These are phyloP conservation scores for Lachancea dasiensis DNA, from an alignment of 805 yeast genomes.

Conservation along the genomic window DNA sequence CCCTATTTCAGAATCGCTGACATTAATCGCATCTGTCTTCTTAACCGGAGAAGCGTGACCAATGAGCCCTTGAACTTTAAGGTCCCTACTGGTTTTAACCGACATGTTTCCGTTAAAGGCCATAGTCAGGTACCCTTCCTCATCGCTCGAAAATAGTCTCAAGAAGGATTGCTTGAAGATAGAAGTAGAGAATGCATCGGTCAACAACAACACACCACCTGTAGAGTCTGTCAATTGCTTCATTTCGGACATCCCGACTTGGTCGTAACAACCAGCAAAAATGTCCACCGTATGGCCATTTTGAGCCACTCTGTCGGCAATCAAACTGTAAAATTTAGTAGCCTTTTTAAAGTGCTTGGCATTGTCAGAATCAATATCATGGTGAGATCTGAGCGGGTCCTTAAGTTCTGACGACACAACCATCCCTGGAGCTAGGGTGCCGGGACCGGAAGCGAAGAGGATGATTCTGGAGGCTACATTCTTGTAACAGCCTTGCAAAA, in stretches of 20 bases:
- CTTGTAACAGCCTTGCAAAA: slow-evolving; percentile 76
- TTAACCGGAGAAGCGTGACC: slow-evolving; percentile 83
- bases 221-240: slow-evolving; percentile 75
- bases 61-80: slow-evolving; percentile 86
- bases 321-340: slow-evolving; percentile 66
- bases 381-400: slow-evolving; percentile 96
- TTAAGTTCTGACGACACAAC: slow-evolving; percentile 87
- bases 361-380: slow-evolving; percentile 86
- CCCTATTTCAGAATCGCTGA: slow-evolving; percentile 91
- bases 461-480: slow-evolving; percentile 85
- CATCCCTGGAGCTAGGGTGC: slow-evolving; percentile 91
- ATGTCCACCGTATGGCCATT: slow-evolving; percentile 81
- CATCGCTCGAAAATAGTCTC: slow-evolving; percentile 82
- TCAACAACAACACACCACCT: slow-evolving; percentile 82
- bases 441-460: slow-evolving; percentile 90
- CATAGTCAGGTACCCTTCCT: slow-evolving; percentile 77
- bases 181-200: slow-evolving; percentile 92
- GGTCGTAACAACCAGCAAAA: slow-evolving; percentile 94
- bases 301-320: slow-evolving; percentile 65
- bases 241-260: slow-evolving; percentile 93
- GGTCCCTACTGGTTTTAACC: slow-evolving; percentile 78
- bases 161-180: slow-evolving; percentile 89
- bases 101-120: slow-evolving; percentile 88
- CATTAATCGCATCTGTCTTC: slow-evolving; percentile 58
- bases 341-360: slow-evolving; percentile 89